Evolutionary conservation across 2,329 filamentous ascomycete genomes (phyloP).

Genomic region (Sporothrix dimorphospora): DNA sequence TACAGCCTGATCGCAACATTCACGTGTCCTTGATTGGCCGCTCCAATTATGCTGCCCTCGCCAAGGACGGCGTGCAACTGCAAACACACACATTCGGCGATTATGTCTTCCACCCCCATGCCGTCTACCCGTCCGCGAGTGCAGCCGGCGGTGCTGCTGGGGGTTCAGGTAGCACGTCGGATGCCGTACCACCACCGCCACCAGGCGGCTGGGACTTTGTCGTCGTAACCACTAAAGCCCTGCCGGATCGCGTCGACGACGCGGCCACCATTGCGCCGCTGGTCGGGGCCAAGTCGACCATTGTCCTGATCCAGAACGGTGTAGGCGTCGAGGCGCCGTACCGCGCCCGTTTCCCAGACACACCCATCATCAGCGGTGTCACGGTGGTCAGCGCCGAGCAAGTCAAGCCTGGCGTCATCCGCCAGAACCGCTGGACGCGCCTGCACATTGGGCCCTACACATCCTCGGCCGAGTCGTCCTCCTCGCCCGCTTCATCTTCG

Average conservation of each 20-base stretch:
- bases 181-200: conserved; percentile 26
- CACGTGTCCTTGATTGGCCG: conserved; percentile 72
- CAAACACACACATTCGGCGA: conserved; percentile 68
- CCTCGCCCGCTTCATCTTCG: neutral
- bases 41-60: conserved; percentile 71
- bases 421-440: conserved; percentile 74
- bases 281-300: conserved; percentile 55
- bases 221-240: conserved; percentile 70
- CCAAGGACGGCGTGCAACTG: conserved; percentile 63
- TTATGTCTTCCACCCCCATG: conserved; percentile 64
- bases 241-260: conserved; percentile 66
- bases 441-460: conserved; percentile 70
- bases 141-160: conserved; percentile 42
- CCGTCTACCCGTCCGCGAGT: conserved; percentile 63
- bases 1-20: conserved; percentile 53
- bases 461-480: conserved; percentile 40
- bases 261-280: conserved; percentile 64
- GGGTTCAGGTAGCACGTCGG: conserved; percentile 26
- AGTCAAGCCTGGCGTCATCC: conserved; percentile 62
- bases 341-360: conserved; percentile 60
- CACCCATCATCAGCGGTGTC: conserved; percentile 67
- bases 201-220: conserved; percentile 58
- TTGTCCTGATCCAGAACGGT: conserved; percentile 72
- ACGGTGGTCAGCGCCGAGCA: conserved; percentile 72
- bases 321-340: conserved; percentile 72